phyloP scores from a whole-genome alignment of 2,329 filamentous ascomycete species.

The Zymoseptoria brevis region DNA sequence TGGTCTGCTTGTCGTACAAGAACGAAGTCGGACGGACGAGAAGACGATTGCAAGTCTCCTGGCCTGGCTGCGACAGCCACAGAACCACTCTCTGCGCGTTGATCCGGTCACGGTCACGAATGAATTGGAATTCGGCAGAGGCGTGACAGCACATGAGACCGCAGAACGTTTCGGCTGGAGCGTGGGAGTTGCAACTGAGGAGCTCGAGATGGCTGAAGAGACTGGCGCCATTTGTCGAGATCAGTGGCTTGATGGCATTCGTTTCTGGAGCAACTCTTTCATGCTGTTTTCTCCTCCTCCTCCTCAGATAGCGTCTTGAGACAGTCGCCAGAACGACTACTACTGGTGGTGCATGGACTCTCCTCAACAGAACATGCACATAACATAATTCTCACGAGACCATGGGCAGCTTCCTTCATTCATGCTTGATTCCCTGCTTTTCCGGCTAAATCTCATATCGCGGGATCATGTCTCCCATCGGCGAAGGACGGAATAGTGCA shows the following conservation, averaged over 20 bases:
- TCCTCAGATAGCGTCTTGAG: not conserved
- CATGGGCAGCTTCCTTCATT: not conserved
- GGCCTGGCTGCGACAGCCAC: slow-evolving; percentile 61
- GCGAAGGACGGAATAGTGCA: not conserved
- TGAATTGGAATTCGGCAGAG: slow-evolving; percentile 68
- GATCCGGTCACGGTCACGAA: slow-evolving; percentile 65
- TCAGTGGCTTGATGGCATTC: slow-evolving; percentile 80
- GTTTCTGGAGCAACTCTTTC: slow-evolving; percentile 77
- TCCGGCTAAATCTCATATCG: too few relatives aligned
- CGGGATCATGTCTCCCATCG: too few relatives aligned
- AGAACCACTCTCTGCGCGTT: slow-evolving; percentile 10
- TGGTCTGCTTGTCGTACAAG: slow-evolving; percentile 88
- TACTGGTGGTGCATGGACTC: not conserved
- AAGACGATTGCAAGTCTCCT: slow-evolving; percentile 72
- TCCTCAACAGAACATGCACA: not conserved
- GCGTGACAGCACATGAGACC: slow-evolving; percentile 81
- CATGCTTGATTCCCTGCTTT: not conserved
- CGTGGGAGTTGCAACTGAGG: slow-evolving; percentile 88
- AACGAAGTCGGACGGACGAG: slow-evolving; percentile 79
- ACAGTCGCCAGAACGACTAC: not conserved
- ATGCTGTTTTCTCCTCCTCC: not conserved
- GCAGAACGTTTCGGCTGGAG: slow-evolving; percentile 95
- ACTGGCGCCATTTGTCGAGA: slow-evolving; percentile 80
- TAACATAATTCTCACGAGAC: not conserved
- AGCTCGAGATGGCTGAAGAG: slow-evolving; percentile 96